Conservation (phyloP, 2,329 filamentous ascomycete species). For the Herpotrichia juniperi region DNA sequence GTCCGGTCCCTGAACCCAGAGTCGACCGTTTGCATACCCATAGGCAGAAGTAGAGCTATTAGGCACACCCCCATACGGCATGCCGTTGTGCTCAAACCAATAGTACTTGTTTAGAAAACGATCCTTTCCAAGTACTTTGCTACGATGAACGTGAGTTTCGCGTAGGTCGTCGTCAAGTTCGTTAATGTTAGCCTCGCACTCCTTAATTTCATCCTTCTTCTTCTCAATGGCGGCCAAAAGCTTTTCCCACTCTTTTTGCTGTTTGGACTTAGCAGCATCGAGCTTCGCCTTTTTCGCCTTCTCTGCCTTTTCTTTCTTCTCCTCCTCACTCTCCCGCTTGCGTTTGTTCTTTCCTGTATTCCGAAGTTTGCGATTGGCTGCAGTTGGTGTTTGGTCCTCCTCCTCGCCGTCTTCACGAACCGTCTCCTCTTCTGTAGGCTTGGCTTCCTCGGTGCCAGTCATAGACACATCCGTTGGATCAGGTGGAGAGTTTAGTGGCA, state of each 20-base stretch:
- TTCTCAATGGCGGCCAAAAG: constrained; percentile 88
- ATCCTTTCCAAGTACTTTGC: constrained; percentile 87
- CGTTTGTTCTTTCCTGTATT: constrained; percentile 72
- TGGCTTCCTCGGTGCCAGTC: constrained; percentile 64
- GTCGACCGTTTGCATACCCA: constrained; percentile 88
- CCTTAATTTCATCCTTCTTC: constrained; percentile 78
- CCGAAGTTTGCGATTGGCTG: constrained; percentile 63
- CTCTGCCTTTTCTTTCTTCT: constrained; percentile 62
- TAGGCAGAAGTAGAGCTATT: constrained; percentile 86
- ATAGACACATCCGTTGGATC: constrained; percentile 66
- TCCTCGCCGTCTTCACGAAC: constrained; percentile 70
- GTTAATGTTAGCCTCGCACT: constrained; percentile 84
- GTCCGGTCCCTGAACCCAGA: constrained; percentile 97
- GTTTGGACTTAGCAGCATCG: constrained; percentile 67
- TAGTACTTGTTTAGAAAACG: constrained; percentile 98
- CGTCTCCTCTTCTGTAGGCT: constrained; percentile 65
- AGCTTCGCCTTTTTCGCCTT: constrained; percentile 70
- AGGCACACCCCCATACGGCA: constrained; percentile 91
- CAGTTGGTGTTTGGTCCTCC: constrained; percentile 55
- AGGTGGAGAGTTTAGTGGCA: constrained; percentile 72
- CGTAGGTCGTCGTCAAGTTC: constrained; percentile 89
- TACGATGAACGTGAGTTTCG: constrained; percentile 91
- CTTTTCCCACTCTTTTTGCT: constrained; percentile 87
- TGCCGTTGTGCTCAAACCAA: constrained; percentile 98
- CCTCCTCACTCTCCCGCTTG: constrained; percentile 69